Percentiles rank a stretch among this genome's conserved stretches.
These are phyloP conservation scores for Cystobasidium pallidum DNA, from an alignment of 1,284 basidiomycete species.

Conservation along the genomic window DNA sequence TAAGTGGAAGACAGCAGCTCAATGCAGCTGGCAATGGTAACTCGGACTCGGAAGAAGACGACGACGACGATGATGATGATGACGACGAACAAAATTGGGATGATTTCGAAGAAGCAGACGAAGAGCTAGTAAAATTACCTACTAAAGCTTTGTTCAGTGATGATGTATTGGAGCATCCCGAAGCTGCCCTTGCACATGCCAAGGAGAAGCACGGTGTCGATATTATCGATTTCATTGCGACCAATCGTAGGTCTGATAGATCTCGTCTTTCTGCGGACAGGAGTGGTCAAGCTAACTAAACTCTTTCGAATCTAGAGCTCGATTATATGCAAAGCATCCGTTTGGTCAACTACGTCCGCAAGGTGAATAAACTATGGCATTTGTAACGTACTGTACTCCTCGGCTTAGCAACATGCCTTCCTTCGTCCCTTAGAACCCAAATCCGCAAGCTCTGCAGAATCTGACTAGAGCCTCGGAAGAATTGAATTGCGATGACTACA, in stretches of 20 bases:
- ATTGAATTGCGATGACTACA: slow-evolving; percentile 72
- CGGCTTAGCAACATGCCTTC: background rate
- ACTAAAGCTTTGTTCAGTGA: slow-evolving; percentile 83
- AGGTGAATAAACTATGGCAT: slow-evolving; percentile 53
- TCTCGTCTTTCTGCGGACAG: background rate
- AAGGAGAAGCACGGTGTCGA: slow-evolving; percentile 67
- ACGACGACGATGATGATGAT: slow-evolving; percentile 12
- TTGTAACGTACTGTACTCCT: background rate
- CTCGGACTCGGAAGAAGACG: background rate
- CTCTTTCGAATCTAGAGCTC: slow-evolving; percentile 56
- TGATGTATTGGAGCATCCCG: slow-evolving; percentile 64
- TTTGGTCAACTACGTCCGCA: slow-evolving; percentile 83
- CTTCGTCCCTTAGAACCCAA: slow-evolving; percentile 53
- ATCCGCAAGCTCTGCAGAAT: slow-evolving; percentile 59
- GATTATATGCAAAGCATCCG: slow-evolving; percentile 75
- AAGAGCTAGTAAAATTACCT: slow-evolving; percentile 71
- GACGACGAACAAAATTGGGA: slow-evolving; percentile 20
- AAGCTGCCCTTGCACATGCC: slow-evolving; percentile 70
- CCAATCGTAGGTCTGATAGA: slow-evolving; percentile 61
- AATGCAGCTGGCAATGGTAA: background rate
- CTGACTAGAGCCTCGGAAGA: slow-evolving; percentile 67
- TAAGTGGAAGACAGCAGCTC: background rate
- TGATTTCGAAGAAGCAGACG: slow-evolving; percentile 64
- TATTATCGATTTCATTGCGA: slow-evolving; percentile 62
- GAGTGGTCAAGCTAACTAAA: background rate